Evolutionary conservation across 805 yeast genomes (phyloP).

Genomic region (Spathaspora hagerdaliae): DNA sequence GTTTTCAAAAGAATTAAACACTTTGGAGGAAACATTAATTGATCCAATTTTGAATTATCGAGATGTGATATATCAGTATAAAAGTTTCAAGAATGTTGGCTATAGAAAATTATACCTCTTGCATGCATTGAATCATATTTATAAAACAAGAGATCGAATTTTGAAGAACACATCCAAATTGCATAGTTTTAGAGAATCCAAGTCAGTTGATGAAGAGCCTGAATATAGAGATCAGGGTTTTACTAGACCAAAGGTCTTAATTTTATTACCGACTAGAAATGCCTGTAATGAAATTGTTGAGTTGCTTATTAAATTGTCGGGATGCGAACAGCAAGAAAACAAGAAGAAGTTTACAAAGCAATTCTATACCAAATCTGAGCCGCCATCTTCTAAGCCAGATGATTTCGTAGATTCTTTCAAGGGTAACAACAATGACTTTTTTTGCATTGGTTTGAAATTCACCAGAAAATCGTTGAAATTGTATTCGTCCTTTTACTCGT

Average conservation of each 20-base stretch:
- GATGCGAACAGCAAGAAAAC: slow-evolving; percentile 75
- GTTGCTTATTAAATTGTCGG: slow-evolving; percentile 57
- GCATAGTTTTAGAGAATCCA: slow-evolving; percentile 39
- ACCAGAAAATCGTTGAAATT: slow-evolving; percentile 84
- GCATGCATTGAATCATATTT: slow-evolving; percentile 79
- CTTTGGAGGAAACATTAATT: slow-evolving; percentile 49
- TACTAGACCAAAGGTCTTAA: slow-evolving; percentile 84
- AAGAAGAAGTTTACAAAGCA: slow-evolving; percentile 69
- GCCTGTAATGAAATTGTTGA: slow-evolving; percentile 67
- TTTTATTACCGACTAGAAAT: slow-evolving; percentile 80
- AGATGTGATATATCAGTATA: slow-evolving; percentile 63
- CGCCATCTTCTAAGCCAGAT: slow-evolving; percentile 63
- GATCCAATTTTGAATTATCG: slow-evolving; percentile 69
- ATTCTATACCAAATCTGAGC: slow-evolving; percentile 50
- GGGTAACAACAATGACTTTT: slow-evolving; percentile 90
- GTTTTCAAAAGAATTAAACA: slow-evolving; percentile 12
- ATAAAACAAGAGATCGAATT: slow-evolving; percentile 82
- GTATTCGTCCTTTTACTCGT: slow-evolving; percentile 76
- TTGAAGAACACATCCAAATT: slow-evolving; percentile 69
- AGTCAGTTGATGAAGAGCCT: slow-evolving; percentile 39
- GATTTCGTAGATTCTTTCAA: slow-evolving; percentile 77
- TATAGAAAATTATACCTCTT: slow-evolving; percentile 62
- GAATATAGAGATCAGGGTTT: slow-evolving; percentile 92
- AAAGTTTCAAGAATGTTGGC: slow-evolving; percentile 44
- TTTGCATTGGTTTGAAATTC: slow-evolving; percentile 85